Evolutionary conservation across 75 land plant genomes (phyloP), one percentile per base, ranked within the genome.

Genomic region (Adiantum capillusveneris): DNA sequence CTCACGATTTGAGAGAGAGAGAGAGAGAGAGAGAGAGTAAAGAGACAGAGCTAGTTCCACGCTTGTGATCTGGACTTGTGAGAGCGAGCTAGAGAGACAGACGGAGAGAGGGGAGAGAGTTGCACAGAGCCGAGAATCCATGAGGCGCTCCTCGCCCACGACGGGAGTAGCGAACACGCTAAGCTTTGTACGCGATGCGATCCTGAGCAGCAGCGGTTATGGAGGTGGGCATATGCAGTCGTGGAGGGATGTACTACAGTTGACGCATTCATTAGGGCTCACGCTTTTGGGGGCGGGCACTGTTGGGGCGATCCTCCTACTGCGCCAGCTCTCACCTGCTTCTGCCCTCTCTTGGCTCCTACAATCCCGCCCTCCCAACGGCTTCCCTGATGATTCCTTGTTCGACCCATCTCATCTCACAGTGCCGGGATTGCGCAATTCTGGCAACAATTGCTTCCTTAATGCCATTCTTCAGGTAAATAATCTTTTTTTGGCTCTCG

Each of bases 391-490:
- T 24, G 11, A 3, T 25, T 17, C 57, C 26, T 26, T 25, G 5
- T 11, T 54, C 56, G 65, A 53, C 13, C 25, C 51, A 27, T 42
- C 22, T 27, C 14, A 65, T 41, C 78, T 75, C 2, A 72, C 65
- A 20, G 43, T 90, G 0, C 85, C 91, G 51, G 96, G 96, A 1
- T 58, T 90, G 54, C 79, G 72, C 16, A 90, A 90, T 73, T 61
- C 79, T 27, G 91, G 91, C 13, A 90, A 90, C 58, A 90, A 86
- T 59, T 90, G 96, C 60, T 90, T 90, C 58, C 60, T 90, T 22
- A 90, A 90, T 81, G 87, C 81, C 20, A 68, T 90, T 48, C 70
- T 90, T 53, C 96, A 90, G 91, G 96, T 89, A 68, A 22, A 0
- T 62, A 24, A 17, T 34, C 29, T 45, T 13, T 17, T 27, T 6